These are phyloP conservation scores for Plectosphaerella cucumerina DNA, from an alignment of 2,329 filamentous ascomycete genomes.

Conservation along the genomic window DNA sequence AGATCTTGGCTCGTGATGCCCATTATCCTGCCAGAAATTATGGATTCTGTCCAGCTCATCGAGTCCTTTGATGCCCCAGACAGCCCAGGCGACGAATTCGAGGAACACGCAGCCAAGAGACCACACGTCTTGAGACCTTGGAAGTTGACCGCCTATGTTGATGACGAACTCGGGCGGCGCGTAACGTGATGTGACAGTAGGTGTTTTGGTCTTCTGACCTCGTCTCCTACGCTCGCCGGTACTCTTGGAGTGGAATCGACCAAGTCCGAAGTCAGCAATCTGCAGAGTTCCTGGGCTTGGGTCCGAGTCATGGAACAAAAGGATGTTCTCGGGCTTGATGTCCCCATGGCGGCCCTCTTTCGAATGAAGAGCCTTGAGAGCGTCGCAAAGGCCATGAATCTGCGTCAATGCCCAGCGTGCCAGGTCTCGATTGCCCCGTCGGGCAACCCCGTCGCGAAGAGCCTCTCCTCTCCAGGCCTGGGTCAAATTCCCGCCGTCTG, in stretches of 20 bases:
- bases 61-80: constrained; percentile 13
- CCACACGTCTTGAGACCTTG: constrained; percentile 23
- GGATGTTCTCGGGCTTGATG: constrained; percentile 8
- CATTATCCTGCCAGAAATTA: background rate
- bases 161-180: constrained; percentile 2
- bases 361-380: background rate
- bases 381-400: background rate
- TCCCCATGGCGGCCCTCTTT: constrained; percentile 1
- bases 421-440: background rate
- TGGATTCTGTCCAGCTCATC: background rate
- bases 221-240: background rate
- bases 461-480: background rate
- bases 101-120: constrained; percentile 24
- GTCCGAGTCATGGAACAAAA: background rate
- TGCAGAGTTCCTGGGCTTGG: background rate
- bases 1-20: background rate
- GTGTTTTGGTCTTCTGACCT: background rate
- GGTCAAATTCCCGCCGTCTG: constrained; percentile 1
- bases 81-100: constrained; percentile 22
- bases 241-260: background rate
- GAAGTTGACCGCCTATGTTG: constrained; percentile 5
- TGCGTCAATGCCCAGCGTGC: background rate
- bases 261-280: constrained; percentile 4
- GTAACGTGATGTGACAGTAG: background rate
- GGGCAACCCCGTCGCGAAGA: background rate